A percentile compares a stretch with the other conserved stretches of the same genome.
Conservation (phyloP, 2,329 filamentous ascomycete genomes). For the Cladophialophora chaetospira region DNA sequence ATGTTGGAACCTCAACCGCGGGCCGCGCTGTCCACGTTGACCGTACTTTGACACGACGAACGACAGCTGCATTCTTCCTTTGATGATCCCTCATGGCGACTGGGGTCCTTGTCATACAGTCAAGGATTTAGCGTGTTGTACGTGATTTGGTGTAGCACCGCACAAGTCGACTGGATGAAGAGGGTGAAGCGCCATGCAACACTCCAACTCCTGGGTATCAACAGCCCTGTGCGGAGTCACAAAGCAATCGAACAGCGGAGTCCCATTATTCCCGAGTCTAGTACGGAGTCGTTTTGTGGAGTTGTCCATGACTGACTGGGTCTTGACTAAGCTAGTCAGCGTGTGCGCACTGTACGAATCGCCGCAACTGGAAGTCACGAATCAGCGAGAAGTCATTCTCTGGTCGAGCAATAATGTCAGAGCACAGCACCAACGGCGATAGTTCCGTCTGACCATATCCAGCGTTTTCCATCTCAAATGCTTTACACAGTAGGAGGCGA, state of each 20-base stretch:
- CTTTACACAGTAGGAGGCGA: no score
- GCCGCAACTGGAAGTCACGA: not conserved
- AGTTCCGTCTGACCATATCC: not conserved
- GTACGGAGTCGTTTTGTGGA: no score
- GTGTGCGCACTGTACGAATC: not conserved
- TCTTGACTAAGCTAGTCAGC: constrained; percentile 12
- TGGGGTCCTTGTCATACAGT: no score
- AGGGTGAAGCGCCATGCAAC: not conserved
- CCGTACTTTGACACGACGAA: no score
- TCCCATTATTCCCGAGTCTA: not conserved
- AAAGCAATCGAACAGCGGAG: not conserved
- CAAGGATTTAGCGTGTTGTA: no score
- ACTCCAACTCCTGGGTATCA: not conserved
- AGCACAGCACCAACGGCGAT: not conserved
- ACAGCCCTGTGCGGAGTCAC: constrained; percentile 8
- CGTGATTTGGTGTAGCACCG: no score
- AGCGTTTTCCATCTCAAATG: not conserved
- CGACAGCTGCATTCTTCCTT: no score
- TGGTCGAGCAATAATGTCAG: not conserved
- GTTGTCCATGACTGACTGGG: no score
- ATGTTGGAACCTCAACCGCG: no score
- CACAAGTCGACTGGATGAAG: no score
- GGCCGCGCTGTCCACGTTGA: no score
- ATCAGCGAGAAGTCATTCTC: not conserved
- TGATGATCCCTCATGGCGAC: no score